Evolutionary conservation across 2,329 filamentous ascomycete genomes (phyloP), one percentile per base, ranked within the genome.

Genomic region (Cladosporium sp.): DNA sequence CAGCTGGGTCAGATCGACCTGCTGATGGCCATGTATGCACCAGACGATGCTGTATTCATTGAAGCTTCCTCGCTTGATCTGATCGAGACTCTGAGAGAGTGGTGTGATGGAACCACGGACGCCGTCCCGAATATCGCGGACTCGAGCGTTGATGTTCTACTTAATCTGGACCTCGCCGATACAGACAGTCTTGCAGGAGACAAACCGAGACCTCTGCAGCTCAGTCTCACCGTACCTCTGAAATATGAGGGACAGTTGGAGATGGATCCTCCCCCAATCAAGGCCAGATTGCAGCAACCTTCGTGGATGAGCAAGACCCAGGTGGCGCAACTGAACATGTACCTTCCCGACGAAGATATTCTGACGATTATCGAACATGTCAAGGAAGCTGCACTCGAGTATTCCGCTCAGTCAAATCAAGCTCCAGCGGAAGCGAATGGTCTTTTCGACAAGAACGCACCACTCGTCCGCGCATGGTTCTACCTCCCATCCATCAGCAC

Each of bases 401-500:
- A 80, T 21, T 69, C 65, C 14, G 18, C 52, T 5, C 50, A 12
- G 11, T 62, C 67, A 1, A 57, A 49, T 12, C 64, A 46, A 23
- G 35, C 50, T 14, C 12, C 49, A 2, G 5, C 44, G n/a, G 70
- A 65, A 0, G 18, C 61, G 16, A 55, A 63, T 6, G 23, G 23
- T 10, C 33, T 63, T 26, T 63, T 63, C 50, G 60, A 63, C n/a
- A 55, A 31, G 18, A 31, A 44, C 18, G 61, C 61, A 14, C 72
- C 79, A 0, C 70, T 84, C 0, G 80, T 85, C 3, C 78, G 86
- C 10, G 85, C 84, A 0, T 88, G 86, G 86, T 88, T 88, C 71
- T 88, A 88, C 74, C 87, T 88, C 67, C 86, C 86, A 0, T 87
- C 85, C 1, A 83, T 88, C 63, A 85, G 82, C 49, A 88, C 86